Evolutionary conservation across 192 early-diverging fungal species (phyloP).

Genomic region (Mortierella claussenii): DNA sequence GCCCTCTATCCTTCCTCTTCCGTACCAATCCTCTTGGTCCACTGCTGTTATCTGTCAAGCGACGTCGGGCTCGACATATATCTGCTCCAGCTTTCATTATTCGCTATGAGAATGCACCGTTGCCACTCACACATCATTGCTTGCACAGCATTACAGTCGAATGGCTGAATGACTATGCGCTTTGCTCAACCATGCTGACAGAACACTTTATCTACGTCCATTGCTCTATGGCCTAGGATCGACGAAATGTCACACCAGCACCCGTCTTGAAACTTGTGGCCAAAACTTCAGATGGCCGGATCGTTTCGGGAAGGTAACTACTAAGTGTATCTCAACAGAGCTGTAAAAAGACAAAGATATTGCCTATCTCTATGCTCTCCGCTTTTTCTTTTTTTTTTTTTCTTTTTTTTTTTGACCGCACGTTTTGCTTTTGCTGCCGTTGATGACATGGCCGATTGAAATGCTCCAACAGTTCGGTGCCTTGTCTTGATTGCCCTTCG

Average conservation of each 20-base stretch:
- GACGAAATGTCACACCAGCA: slow-evolving; percentile 70
- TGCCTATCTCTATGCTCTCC: too few species aligned
- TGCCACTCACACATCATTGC: too few species aligned
- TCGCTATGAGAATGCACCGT: background rate
- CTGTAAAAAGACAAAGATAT: too few species aligned
- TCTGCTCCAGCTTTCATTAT: background rate
- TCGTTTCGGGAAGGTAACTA: slow-evolving; percentile 48
- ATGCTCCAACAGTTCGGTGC: background rate
- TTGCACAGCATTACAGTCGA: too few species aligned
- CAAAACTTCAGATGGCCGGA: slow-evolving; percentile 33
- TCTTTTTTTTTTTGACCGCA: background rate
- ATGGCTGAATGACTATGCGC: too few species aligned
- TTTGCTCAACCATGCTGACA: too few species aligned
- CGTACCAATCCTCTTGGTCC: too few species aligned
- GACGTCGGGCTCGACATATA: too few species aligned
- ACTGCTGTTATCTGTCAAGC: too few species aligned
- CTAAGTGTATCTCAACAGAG: too few species aligned
- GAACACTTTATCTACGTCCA: background rate
- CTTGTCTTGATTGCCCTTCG: background rate
- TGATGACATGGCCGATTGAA: background rate
- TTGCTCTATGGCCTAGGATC: slow-evolving; percentile 55
- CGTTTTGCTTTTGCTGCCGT: background rate
- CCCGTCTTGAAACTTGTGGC: slow-evolving; percentile 71
- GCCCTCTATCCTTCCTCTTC: too few species aligned
- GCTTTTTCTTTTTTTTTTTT: too few species aligned